These are phyloP conservation scores for Cerioporus squamosus DNA, from an alignment of 1,284 basidiomycete genomes.

Conservation along the genomic window DNA sequence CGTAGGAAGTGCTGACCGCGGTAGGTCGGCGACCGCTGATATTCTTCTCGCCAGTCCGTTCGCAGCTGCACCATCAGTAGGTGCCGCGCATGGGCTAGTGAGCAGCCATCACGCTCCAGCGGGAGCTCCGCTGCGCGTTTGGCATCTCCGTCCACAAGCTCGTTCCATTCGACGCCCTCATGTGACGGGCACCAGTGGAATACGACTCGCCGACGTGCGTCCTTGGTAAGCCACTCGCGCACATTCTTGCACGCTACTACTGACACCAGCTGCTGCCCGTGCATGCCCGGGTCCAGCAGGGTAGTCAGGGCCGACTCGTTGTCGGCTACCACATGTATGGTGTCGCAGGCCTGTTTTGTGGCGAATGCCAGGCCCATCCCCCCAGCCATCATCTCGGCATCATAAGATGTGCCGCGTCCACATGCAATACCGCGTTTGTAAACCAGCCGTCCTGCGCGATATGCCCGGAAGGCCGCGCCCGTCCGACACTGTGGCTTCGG, in stretches of 20 bases:
- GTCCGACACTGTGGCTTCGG: not conserved
- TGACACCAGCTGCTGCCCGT: conserved; percentile 8
- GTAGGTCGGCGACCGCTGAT: not conserved
- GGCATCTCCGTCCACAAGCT: not conserved
- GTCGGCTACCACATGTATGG: conserved; percentile 10
- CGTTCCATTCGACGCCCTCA: not conserved
- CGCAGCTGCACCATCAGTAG: conserved; percentile 3
- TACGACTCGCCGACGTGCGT: not conserved
- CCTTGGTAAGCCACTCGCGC: conserved; percentile 4
- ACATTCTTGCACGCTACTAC: conserved; percentile 5
- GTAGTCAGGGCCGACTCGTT: conserved; percentile 9
- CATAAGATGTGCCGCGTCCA: conserved; percentile 1
- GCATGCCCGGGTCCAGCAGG: conserved; percentile 6
- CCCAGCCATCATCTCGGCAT: not conserved
- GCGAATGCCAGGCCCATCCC: conserved; percentile 6
- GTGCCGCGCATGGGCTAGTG: conserved; percentile 7
- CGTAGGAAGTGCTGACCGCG: not conserved
- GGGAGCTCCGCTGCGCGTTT: too few relatives aligned
- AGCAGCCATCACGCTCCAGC: conserved; percentile 4
- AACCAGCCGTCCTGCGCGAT: not conserved
- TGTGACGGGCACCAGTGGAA: conserved; percentile 11
- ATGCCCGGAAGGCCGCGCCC: not conserved
- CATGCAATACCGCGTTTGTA: not conserved
- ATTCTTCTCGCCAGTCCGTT: conserved; percentile 5
- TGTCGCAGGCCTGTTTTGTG: conserved; percentile 5